These are phyloP conservation scores for Tillandsia leiboldiana DNA, from an alignment of 176 grass and related monocot species.

Conservation along the genomic window DNA sequence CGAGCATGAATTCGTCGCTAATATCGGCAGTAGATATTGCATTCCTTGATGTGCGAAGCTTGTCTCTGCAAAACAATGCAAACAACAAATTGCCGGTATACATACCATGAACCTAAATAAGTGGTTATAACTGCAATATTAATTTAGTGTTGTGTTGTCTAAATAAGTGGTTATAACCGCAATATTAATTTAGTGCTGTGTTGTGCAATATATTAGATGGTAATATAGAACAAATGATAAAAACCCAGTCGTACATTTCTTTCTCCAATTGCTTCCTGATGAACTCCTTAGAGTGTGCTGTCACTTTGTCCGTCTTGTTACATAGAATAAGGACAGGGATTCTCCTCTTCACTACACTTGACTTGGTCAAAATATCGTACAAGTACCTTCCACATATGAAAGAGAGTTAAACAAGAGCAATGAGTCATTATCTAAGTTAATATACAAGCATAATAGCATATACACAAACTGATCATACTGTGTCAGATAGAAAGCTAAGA, in stretches of 20 bases:
- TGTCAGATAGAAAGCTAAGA: neutral
- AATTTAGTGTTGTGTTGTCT: too few relatives aligned
- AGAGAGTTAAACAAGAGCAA: constrained; percentile 1
- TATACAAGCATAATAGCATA: neutral
- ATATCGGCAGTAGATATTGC: constrained; percentile 74
- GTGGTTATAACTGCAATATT: too few relatives aligned
- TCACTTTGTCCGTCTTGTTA: constrained; percentile 98
- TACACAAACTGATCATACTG: too few relatives aligned
- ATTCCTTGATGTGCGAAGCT: constrained; percentile 72
- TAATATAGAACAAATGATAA: neutral
- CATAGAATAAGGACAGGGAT: constrained; percentile 76
- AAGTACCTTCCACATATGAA: constrained; percentile 46
- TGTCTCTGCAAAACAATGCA: constrained; percentile 45
- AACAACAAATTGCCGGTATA: too few relatives aligned
- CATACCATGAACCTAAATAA: too few relatives aligned
- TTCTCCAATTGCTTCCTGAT: constrained; percentile 97
- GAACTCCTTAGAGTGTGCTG: constrained; percentile 93
- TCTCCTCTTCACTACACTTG: constrained; percentile 61
- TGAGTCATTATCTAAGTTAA: neutral
- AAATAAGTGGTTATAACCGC: too few relatives aligned
- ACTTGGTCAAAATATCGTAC: constrained; percentile 91
- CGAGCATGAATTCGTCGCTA: constrained; percentile 51
- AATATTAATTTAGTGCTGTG: too few relatives aligned
- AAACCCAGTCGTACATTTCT: constrained; percentile 63
- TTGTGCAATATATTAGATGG: neutral